Percentiles rank a stretch among this genome's conserved stretches.
phyloP scores from a whole-genome alignment of 2,329 filamentous ascomycete genomes.

The Rhynchosporium agropyri region DNA sequence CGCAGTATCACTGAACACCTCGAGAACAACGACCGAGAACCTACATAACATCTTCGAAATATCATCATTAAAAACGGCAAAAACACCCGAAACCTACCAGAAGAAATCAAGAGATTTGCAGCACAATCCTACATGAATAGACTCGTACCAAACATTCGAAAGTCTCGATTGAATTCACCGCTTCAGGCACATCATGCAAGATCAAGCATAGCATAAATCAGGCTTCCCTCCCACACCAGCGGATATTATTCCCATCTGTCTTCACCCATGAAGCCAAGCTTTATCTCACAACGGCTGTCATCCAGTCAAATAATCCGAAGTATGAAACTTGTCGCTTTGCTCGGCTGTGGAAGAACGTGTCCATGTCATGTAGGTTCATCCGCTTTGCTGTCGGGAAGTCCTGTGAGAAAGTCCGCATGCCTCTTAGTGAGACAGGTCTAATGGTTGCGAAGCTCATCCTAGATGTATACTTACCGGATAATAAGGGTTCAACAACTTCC shows the following conservation, averaged over 20 bases:
- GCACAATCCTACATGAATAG: neutral
- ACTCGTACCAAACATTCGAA: conserved; percentile 3
- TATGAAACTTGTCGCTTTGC: conserved; percentile 6
- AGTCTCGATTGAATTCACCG: neutral
- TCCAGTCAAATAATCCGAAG: conserved; percentile 13
- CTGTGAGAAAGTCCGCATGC: neutral
- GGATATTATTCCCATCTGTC: neutral
- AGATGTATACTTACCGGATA: neutral
- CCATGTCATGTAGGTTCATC: too few species aligned
- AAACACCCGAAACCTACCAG: neutral
- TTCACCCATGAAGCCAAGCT: neutral
- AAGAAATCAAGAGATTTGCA: neutral
- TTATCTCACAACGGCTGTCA: conserved; percentile 15
- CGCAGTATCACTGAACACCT: too few species aligned
- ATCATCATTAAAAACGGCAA: too few species aligned
- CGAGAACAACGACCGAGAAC: too few species aligned
- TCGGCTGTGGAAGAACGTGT: too few species aligned
- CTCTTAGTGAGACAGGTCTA: conserved; percentile 7
- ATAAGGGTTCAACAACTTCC: too few species aligned
- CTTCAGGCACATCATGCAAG: neutral
- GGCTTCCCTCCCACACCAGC: neutral
- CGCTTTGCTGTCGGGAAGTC: neutral
- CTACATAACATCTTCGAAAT: too few species aligned
- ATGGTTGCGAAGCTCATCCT: neutral
- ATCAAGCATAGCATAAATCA: neutral